Conservation (phyloP, 441 rosid species). For the Melianthus villosus region DNA sequence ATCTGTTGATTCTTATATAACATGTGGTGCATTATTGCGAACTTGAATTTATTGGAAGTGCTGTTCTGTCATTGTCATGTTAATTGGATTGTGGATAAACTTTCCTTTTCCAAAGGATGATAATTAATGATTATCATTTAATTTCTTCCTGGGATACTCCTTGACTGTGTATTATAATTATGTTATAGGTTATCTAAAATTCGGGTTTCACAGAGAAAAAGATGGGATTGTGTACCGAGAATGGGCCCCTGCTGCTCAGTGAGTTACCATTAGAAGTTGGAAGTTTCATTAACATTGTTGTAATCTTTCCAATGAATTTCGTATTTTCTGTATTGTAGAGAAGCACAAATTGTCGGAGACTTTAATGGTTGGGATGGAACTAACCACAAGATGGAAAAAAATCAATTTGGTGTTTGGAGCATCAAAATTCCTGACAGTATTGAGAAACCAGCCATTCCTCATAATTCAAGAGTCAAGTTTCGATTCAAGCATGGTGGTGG, state of each 20-base stretch:
- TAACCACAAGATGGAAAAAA: slow-evolving; percentile 55
- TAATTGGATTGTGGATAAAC: slow-evolving; percentile 8
- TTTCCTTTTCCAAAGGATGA: background rate
- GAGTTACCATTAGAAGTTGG: slow-evolving; percentile 14
- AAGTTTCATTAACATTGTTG: too few species aligned
- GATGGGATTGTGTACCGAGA: slow-evolving; percentile 51
- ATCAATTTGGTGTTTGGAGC: slow-evolving; percentile 74
- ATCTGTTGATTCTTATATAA: too few species aligned
- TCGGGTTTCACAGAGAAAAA: slow-evolving; percentile 59
- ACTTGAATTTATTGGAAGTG: too few species aligned
- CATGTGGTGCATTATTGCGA: too few species aligned
- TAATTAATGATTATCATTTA: too few species aligned
- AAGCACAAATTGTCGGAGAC: slow-evolving; percentile 66
- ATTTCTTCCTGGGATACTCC: too few species aligned
- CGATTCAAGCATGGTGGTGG: slow-evolving; percentile 52
- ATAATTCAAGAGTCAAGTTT: slow-evolving; percentile 63
- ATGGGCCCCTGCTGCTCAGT: slow-evolving; percentile 90
- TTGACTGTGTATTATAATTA: slow-evolving; percentile 7
- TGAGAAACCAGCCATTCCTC: slow-evolving; percentile 51
- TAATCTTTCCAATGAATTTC: too few species aligned
- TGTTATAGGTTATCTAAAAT: slow-evolving; percentile 45
- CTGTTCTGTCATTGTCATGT: background rate
- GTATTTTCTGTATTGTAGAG: slow-evolving; percentile 27
- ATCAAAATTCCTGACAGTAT: slow-evolving; percentile 37
- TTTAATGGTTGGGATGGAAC: slow-evolving; percentile 78